Evolutionary conservation across 176 grass and related monocot species (phyloP).

Genomic region (Carex cristatella): DNA sequence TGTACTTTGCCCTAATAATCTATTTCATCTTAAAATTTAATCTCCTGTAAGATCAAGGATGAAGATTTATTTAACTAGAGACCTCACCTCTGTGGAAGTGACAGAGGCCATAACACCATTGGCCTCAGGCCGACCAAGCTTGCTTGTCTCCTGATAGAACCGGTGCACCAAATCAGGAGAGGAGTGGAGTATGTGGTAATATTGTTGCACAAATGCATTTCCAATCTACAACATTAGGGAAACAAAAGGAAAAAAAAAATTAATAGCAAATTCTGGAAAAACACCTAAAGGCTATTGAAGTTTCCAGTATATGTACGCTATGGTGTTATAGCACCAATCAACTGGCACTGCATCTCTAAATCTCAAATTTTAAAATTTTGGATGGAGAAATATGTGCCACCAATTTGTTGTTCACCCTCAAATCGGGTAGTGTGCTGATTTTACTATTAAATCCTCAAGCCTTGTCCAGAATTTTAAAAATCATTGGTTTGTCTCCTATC

Average conservation of each 20-base stretch:
- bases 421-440: neutral
- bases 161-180: constrained; percentile 80
- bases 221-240: constrained; percentile 50
- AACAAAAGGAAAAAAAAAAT: neutral
- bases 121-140: constrained; percentile 54
- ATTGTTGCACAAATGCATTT: constrained; percentile 95
- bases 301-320: neutral
- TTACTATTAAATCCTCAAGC: neutral
- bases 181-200: constrained; percentile 95
- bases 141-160: constrained; percentile 95
- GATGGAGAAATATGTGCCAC: no score
- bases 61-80: neutral
- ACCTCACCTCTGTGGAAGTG: constrained; percentile 60
- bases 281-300: neutral
- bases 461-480: neutral
- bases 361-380: no score
- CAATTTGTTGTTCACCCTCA: neutral
- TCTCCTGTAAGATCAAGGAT: constrained; percentile 17
- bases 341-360: neutral
- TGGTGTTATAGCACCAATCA: neutral
- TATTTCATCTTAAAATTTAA: neutral
- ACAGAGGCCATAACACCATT: constrained; percentile 56
- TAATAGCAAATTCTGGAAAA: neutral
- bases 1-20: neutral
- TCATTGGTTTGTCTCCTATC: neutral